phyloP scores from a whole-genome alignment of 2,329 filamentous ascomycete genomes.

The Trichoderma endophyticum region DNA sequence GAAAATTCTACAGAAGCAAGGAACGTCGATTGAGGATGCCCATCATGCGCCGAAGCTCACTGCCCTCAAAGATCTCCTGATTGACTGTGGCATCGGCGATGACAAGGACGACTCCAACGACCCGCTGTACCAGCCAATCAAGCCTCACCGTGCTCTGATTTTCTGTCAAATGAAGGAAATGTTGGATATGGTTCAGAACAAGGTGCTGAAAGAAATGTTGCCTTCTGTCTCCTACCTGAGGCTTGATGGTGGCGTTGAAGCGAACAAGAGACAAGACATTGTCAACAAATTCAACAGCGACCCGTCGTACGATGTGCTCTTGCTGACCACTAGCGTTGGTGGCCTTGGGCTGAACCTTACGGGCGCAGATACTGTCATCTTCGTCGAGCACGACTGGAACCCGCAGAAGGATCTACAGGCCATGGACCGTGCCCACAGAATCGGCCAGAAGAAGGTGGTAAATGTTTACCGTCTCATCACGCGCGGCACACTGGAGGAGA shows the following conservation, averaged over 20 bases:
- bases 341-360: conserved; percentile 93
- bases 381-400: conserved; percentile 99
- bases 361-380: conserved; percentile 96
- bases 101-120: conserved; percentile 61
- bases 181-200: conserved; percentile 97
- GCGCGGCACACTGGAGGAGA: conserved; percentile 92
- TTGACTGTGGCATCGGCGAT: conserved; percentile 95
- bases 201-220: conserved; percentile 85
- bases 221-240: conserved; percentile 89
- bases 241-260: conserved; percentile 90
- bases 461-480: conserved; percentile 98
- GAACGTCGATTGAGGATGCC: conserved; percentile 79
- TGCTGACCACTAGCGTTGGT: conserved; percentile 92
- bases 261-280: conserved; percentile 91
- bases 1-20: conserved; percentile 71
- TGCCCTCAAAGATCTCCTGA: conserved; percentile 84
- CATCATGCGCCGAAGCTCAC: conserved; percentile 88
- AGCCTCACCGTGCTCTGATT: conserved; percentile 89
- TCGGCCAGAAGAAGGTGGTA: conserved; percentile 99
- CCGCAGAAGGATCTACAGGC: conserved; percentile 97
- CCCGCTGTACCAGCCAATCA: conserved; percentile 74
- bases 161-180: conserved; percentile 99
- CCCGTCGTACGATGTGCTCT: conserved; percentile 89
- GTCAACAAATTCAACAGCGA: conserved; percentile 99
- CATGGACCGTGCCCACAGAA: conserved; percentile 97